Base-by-base conservation (phyloP, 2,329 filamentous ascomycete genomes). In the Neonectria sp. region DNA sequence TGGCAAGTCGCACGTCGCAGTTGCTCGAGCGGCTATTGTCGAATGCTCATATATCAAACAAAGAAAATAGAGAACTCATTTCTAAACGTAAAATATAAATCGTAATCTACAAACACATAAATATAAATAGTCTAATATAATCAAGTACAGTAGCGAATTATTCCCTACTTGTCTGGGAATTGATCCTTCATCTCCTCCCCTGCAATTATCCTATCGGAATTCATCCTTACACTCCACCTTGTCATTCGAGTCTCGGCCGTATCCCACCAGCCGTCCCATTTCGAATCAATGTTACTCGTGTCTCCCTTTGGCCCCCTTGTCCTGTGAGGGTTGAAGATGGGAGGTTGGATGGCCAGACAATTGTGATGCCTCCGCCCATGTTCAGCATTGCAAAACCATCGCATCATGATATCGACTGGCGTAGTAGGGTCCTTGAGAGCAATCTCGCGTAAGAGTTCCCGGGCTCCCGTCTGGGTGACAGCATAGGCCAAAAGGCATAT, bases 321-420 rank as follows among this genome's bases (percentile, higher is more conserved):
- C 2, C 82, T 77, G 67, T 86, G 82, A 17, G 85, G 82, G n/a
- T 84, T 80, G 71, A 88, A 85, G 3, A 88, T 73, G 33, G 79
- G 77, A 0, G 84, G 85, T 65, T 81, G 78, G 2, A 80, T 76
- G 0, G 80, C 79, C 67, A 87, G 48, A 75, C 85, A 82, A 51
- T 77, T 79, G 58, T 82, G 78, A 63, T 80, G 68, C 46, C 75
- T 71, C 56, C 80, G 77, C 0, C 77, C 77, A 8, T 78, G 71
- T 4, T 51, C 56, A 12, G 82, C 82, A 27, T 84, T 82, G 70
- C 86, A 87, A 75, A 84, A 84, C 57, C 83, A 81, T 12, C 83
- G 75, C 55, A 88, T 70, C 68, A 84, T 79, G 33, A 85, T 77
- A 67, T 88, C 86, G 67, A 81, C 83, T 0, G 81, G 76, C 17